Base-by-base conservation (phyloP, 768 basidiomycete species). In the Amanita pallidorosea region DNA sequence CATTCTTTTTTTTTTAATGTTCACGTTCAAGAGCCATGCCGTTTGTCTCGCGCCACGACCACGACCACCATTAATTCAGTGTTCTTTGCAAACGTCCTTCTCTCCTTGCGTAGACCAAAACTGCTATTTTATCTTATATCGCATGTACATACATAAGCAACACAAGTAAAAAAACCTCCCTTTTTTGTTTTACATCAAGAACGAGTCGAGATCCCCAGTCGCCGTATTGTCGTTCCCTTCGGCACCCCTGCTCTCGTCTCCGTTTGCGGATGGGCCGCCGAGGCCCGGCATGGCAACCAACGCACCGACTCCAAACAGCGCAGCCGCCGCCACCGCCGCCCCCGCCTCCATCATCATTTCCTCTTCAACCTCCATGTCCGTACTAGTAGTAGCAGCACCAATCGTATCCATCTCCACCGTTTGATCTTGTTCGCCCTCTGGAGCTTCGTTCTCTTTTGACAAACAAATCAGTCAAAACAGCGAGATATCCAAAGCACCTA, bases 401-500 rank as follows among this genome's bases (percentile, higher is more conserved):
- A 34, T 42, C 27, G 27, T 34, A 15, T 33, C 37, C 33, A 17
- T 42, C n/a, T 49, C 43, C 43, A 29, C 20, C 0, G 6, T 31
- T 17, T 31, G 23, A 1, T 45, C 23, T 27, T 45, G 23, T 29
- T 31, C 43, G 7, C 25, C 36, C 47, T 51, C 50, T 5, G 50
- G 50, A 3, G 42, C 50, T 45, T 51, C 50, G 12, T 51, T 51
- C 45, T 51, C 50, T 51, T 20, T 34, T 27, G 4, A 27, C 27
- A 2, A 27, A 23, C 6, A 27, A 27, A 5, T 27, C 27, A 27
- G 27, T 23, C 2, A 23, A 23, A 5, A 23, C 23, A 27, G 27
- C 27, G 6, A 7, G 6, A 27, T 4, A 4, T 3, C 31, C 5
- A 35, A 23, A 22, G 15, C 18, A 33, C n/a, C 5, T 23, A 2